Base-by-base conservation (phyloP, 805 yeast species). In the Metschnikowia gruessii region DNA sequence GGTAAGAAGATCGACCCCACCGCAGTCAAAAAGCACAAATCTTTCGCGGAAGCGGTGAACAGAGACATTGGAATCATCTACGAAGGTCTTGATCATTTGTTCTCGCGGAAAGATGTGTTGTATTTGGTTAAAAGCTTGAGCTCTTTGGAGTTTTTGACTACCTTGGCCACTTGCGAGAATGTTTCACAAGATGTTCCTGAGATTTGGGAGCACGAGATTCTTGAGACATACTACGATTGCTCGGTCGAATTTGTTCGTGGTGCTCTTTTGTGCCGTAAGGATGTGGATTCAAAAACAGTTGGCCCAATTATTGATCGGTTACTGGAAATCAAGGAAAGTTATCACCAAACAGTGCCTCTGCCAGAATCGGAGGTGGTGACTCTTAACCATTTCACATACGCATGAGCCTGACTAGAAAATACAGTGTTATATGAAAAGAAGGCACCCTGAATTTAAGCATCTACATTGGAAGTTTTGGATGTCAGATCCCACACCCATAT, bases 181-280 rank as follows among this genome's bases (percentile, higher is more conserved):
- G 67, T 72, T 8, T 42, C 55, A 49, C 60, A 54, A 19, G 55
- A 56, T 15, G 65, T 70, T 11, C 74, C 75, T 2, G 68, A 64
- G 22, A 72, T 78, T 45, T 86, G 90, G 82, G 73, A 72, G 57
- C 63, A 57, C 45, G 80, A 76, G 37, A 77, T 86, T 32, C 68
- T 89, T 43, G 70, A 71, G 11, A 77, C 76, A 34, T 89, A 83
- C 69, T 83, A 88, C 68, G 90, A 88, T 61, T 82, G 91, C 48
- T 90, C 95, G 0, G 66, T 83, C 7, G 83, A 79, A 42, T 78
- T 89, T 57, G 74, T 91, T 36, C 79, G 77, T 37, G 82, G 82
- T 12, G 76, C 89, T 35, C 72, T 90, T 43, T 70, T 72, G 53
- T 76, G 70, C 57, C 69, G 76, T 56, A 78, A 69, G 57, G 79